A percentile compares a stretch with the other conserved stretches of the same genome.
Evolutionary conservation across 768 basidiomycete genomes (phyloP).

Genomic region (Pisolithus tinctorius): DNA sequence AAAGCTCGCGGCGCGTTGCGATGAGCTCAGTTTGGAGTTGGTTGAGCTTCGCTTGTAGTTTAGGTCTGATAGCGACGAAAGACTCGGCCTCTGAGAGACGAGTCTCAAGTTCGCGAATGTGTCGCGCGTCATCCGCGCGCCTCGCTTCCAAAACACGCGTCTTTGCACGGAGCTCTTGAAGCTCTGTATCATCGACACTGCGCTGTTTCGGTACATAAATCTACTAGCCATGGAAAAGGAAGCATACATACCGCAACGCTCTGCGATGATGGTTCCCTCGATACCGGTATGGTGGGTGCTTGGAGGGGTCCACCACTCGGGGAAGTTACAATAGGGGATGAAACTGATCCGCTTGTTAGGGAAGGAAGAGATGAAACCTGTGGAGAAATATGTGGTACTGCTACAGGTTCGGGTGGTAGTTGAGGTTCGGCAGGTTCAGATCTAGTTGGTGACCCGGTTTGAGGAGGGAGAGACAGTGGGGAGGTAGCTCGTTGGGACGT

Average conservation of each 20-base stretch:
- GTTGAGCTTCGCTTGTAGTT: constrained; percentile 83
- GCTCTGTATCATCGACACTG: constrained; percentile 48
- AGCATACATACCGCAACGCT: constrained; percentile 12
- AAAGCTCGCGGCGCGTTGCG: constrained; percentile 65
- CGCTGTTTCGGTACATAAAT: constrained; percentile 11
- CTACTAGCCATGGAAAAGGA: constrained; percentile 7
- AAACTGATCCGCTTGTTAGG: constrained; percentile 3
- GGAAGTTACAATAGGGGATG: constrained; percentile 2
- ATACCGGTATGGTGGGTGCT: constrained; percentile 11
- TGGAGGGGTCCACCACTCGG: constrained; percentile 7
- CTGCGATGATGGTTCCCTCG: constrained; percentile 24
- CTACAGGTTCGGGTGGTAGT: constrained; percentile 10
- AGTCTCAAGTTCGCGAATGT: constrained; percentile 76
- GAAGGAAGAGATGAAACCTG: constrained; percentile 14
- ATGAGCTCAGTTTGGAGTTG: constrained; percentile 76
- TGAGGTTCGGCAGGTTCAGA: constrained; percentile 9
- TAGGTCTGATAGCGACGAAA: constrained; percentile 79
- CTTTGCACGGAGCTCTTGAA: constrained; percentile 79
- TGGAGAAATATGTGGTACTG: constrained; percentile 7
- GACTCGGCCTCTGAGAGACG: constrained; percentile 81
- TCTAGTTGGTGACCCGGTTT: constrained; percentile 26
- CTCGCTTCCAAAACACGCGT: constrained; percentile 81
- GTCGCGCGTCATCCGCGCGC: constrained; percentile 79
- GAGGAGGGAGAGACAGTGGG: constrained; percentile 30
- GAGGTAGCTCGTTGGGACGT: constrained; percentile 31